A percentile compares a stretch with the other conserved stretches of the same genome.
Conservation (phyloP, 192 early-diverging fungal genomes). For the Rhizophlyctis rosea region DNA sequence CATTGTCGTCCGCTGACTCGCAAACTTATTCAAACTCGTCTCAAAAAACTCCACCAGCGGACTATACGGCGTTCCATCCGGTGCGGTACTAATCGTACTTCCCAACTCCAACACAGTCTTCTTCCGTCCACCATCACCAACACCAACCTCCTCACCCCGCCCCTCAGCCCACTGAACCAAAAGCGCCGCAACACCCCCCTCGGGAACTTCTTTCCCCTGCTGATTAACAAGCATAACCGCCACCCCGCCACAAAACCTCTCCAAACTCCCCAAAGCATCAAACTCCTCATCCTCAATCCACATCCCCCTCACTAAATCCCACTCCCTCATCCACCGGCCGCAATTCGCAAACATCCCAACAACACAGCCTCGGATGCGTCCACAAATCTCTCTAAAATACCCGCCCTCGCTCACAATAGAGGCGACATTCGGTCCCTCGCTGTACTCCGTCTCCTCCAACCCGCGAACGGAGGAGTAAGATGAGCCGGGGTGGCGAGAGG, state of each 20-base stretch:
- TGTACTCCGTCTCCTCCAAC: constrained; percentile 50
- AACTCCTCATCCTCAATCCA: constrained; percentile 58
- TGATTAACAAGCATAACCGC: constrained; percentile 36
- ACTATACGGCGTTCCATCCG: constrained; percentile 37
- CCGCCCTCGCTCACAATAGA: constrained; percentile 50
- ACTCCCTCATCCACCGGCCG: constrained; percentile 42
- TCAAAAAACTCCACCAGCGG: constrained; percentile 55
- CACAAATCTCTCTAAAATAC: constrained; percentile 57
- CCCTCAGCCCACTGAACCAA: constrained; percentile 8
- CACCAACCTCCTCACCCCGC: constrained; percentile 14
- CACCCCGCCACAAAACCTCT: constrained; percentile 33
- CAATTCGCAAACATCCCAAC: constrained; percentile 57
- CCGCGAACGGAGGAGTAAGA: constrained; percentile 42
- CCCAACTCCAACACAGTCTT: constrained; percentile 33
- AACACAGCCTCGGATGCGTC: constrained; percentile 52
- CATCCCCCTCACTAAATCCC: constrained; percentile 51
- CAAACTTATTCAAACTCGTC: constrained; percentile 37
- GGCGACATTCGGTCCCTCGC: constrained; percentile 52
- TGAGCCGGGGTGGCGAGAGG: constrained; percentile 38
- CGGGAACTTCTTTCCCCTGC: constrained; percentile 8
- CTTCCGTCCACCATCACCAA: not conserved
- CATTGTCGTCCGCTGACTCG: constrained; percentile 46
- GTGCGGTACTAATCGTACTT: constrained; percentile 24
- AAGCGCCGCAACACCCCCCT: constrained; percentile 30
- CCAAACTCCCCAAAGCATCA: constrained; percentile 34